phyloP scores from a whole-genome alignment of 2,329 filamentous ascomycete species.

The Gaeumannomyces tritici region DNA sequence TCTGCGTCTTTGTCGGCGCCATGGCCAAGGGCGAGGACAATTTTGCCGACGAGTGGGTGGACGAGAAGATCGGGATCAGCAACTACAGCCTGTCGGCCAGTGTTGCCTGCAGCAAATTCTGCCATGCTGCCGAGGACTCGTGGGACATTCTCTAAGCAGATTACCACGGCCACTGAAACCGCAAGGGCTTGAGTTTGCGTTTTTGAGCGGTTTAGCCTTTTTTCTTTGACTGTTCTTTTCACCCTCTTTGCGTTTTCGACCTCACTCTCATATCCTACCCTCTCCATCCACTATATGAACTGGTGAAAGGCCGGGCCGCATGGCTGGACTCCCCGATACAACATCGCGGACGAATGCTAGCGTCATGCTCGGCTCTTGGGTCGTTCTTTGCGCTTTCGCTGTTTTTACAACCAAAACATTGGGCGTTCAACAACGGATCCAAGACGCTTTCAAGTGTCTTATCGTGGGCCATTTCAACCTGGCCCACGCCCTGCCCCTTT shows the following conservation, averaged over 20 bases:
- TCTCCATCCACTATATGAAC: background rate
- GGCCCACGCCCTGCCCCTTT: conserved; percentile 29
- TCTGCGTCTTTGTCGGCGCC: conserved; percentile 94
- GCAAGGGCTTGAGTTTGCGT: background rate
- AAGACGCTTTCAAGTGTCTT: conserved; percentile 49
- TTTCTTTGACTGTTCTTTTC: conserved; percentile 6
- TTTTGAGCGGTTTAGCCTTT: background rate
- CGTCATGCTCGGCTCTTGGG: conserved; percentile 32
- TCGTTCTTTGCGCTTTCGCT: conserved; percentile 64
- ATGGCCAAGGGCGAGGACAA: conserved; percentile 97
- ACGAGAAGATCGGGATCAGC: conserved; percentile 97
- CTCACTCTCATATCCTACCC: background rate
- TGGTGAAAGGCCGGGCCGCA: conserved; percentile 10
- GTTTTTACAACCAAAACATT: conserved; percentile 82
- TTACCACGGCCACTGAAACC: background rate
- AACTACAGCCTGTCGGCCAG: conserved; percentile 96
- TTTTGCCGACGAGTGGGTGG: conserved; percentile 89
- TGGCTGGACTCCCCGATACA: conserved; percentile 53
- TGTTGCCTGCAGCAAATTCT: conserved; percentile 99
- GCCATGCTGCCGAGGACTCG: conserved; percentile 91
- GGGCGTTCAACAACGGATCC: conserved; percentile 69
- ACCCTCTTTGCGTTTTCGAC: background rate
- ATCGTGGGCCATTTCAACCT: conserved; percentile 57
- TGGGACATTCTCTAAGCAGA: conserved; percentile 76
- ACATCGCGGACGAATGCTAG: conserved; percentile 47